Conservation (phyloP, 1,284 basidiomycete genomes). For the Microbotryum scabiosae region DNA sequence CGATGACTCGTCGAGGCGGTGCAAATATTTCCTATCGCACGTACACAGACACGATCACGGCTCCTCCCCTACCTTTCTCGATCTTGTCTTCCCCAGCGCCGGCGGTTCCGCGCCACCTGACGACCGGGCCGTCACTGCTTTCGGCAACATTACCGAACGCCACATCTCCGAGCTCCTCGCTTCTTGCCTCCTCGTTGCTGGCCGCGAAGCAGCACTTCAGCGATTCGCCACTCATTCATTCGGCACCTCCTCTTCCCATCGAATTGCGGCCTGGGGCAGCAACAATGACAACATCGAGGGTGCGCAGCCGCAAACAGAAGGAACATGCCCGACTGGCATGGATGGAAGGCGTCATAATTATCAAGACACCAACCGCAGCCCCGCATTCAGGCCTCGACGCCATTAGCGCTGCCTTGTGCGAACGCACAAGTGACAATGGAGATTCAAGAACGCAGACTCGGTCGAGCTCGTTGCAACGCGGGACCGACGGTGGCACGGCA, state of each 20-base stretch:
- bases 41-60: background rate
- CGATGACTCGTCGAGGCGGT: conserved; percentile 41
- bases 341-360: conserved; percentile 35
- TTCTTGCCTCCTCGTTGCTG: conserved; percentile 23
- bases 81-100: background rate
- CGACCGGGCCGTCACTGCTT: conserved; percentile 10
- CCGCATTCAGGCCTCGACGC: background rate
- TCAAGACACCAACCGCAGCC: conserved; percentile 9
- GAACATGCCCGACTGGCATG: conserved; percentile 32
- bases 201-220: conserved; percentile 2
- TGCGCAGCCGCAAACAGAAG: conserved; percentile 18
- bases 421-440: background rate
- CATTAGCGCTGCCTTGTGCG: background rate
- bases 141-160: conserved; percentile 5
- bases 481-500: conserved; percentile 26
- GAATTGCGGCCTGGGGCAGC: background rate
- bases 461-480: conserved; percentile 21
- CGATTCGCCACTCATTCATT: background rate
- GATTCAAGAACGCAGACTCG: conserved; percentile 4
- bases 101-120: conserved; percentile 6
- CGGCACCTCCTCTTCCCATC: background rate
- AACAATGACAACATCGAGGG: conserved; percentile 26
- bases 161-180: conserved; percentile 1
- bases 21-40: conserved; percentile 1
- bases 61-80: conserved; percentile 7